These are phyloP conservation scores for Davidsoniella australis DNA, from an alignment of 2,329 filamentous ascomycete genomes.

Conservation along the genomic window DNA sequence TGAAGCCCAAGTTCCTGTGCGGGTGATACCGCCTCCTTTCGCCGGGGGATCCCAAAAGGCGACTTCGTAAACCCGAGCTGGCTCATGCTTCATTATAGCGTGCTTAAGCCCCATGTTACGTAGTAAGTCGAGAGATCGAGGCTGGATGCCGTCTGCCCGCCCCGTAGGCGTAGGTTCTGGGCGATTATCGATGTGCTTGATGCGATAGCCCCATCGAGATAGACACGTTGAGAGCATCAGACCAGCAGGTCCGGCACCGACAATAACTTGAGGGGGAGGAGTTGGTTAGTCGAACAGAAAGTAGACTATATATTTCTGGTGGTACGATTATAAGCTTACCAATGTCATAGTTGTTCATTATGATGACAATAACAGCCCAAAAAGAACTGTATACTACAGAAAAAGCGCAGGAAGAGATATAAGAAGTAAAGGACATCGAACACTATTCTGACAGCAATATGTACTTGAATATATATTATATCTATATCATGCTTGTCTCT, in stretches of 20 bases:
- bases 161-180: conserved; percentile 71
- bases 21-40: conserved; percentile 39
- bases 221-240: conserved; percentile 77
- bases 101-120: conserved; percentile 82
- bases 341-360: conserved; percentile 25
- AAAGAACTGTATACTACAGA: no score
- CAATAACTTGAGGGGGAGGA: conserved; percentile 42
- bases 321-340: conserved; percentile 18
- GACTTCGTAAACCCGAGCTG: conserved; percentile 68
- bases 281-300: conserved; percentile 13
- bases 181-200: conserved; percentile 88
- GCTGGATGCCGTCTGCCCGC: conserved; percentile 82
- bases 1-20: conserved; percentile 65
- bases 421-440: no score
- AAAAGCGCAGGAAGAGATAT: no score
- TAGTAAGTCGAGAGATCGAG: conserved; percentile 69
- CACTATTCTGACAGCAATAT: no score
- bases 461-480: no score
- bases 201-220: conserved; percentile 82
- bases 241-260: conserved; percentile 79
- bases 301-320: conserved; percentile 11
- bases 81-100: conserved; percentile 71
- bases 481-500: no score
- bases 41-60: conserved; percentile 53
- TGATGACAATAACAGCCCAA: background rate